Conservation (phyloP, 75 land plant genomes). For the Picea sitchensis region DNA sequence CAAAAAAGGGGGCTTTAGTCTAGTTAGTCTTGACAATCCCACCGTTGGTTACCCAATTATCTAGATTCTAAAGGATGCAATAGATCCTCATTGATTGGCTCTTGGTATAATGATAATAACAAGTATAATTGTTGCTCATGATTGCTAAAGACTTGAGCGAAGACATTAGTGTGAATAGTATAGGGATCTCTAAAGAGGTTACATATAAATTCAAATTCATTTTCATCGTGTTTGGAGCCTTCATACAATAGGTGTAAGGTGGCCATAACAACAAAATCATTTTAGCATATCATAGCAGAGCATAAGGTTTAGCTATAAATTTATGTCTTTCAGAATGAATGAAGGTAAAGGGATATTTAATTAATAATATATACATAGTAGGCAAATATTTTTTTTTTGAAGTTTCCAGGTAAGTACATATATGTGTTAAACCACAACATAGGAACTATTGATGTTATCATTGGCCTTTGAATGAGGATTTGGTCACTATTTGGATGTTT, state of each 20-base stretch:
- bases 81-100: background rate
- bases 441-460: no score
- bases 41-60: slow-evolving; percentile 16
- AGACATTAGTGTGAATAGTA: slow-evolving; percentile 25
- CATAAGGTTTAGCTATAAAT: no score
- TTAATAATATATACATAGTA: slow-evolving; percentile 30
- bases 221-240: slow-evolving; percentile 18
- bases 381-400: slow-evolving; percentile 61
- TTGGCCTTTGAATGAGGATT: no score
- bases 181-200: slow-evolving; percentile 18
- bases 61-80: background rate
- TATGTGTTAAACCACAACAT: no score
- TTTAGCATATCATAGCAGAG: no score
- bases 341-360: no score
- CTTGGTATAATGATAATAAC: background rate
- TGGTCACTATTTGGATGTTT: no score
- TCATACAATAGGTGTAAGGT: slow-evolving; percentile 10
- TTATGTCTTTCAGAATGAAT: no score
- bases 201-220: slow-evolving; percentile 29
- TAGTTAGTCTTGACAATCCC: background rate
- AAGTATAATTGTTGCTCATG: slow-evolving; percentile 7
- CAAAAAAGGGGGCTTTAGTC: background rate
- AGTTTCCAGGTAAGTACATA: slow-evolving; percentile 32
- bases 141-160: slow-evolving; percentile 27
- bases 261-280: background rate